Evolutionary conservation across 148 eudicot genomes (phyloP).

Genomic region (Pouteria glomerata): DNA sequence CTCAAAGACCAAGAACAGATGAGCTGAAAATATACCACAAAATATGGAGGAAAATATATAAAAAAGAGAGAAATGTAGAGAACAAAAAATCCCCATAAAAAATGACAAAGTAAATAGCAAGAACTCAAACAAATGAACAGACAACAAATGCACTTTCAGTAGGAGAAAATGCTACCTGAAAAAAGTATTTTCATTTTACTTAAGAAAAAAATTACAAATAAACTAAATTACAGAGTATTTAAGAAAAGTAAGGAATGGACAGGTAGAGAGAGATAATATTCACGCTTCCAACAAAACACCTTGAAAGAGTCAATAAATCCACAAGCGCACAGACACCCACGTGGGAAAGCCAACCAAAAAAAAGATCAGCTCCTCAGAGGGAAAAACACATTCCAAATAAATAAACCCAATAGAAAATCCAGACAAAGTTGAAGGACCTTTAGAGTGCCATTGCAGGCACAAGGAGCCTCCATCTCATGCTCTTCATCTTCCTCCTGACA

Average conservation of each 20-base stretch:
- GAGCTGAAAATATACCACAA: not conserved
- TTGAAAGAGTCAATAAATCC: conserved; percentile 10
- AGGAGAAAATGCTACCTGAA: not conserved
- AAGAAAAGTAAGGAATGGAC: too few species aligned
- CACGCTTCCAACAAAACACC: conserved; percentile 7
- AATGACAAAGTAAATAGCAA: not conserved
- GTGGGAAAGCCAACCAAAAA: not conserved
- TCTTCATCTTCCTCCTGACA: conserved; percentile 82
- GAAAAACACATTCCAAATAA: conserved; percentile 2
- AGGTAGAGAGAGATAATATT: conserved; percentile 1
- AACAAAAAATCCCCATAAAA: too few species aligned
- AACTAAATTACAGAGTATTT: not conserved
- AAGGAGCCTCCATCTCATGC: conserved; percentile 62
- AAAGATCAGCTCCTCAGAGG: not conserved
- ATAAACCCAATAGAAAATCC: conserved; percentile 1
- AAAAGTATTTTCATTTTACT: not conserved
- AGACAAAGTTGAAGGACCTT: conserved; percentile 62
- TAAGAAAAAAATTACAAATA: not conserved
- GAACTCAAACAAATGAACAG: not conserved
- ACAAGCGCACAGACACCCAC: not conserved
- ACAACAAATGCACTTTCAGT: not conserved
- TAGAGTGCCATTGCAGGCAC: conserved; percentile 86
- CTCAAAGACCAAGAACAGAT: too few species aligned
- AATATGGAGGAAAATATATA: not conserved
- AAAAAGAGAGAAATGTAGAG: not conserved